Percentiles rank a stretch among this genome's conserved stretches.
Evolutionary conservation across 768 basidiomycete species (phyloP).

Genomic region (Wakefieldia striispora): DNA sequence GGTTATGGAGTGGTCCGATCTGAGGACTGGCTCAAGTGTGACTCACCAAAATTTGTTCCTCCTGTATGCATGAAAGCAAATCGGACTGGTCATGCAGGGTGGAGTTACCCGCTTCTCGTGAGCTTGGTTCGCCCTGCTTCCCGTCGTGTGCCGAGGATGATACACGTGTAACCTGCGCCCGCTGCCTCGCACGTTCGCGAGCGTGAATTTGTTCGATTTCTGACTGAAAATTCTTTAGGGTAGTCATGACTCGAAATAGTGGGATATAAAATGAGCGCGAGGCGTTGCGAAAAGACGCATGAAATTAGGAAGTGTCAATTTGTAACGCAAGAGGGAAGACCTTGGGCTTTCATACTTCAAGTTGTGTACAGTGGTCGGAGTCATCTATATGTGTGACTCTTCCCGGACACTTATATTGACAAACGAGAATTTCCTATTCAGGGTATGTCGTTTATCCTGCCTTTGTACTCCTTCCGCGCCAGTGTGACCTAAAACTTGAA

Average conservation of each 20-base stretch:
- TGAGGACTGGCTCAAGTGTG: neutral
- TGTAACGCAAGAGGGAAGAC: neutral
- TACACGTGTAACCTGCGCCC: slow-evolving; percentile 27
- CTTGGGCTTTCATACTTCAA: slow-evolving; percentile 1
- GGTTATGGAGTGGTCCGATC: neutral
- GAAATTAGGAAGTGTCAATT: slow-evolving; percentile 2
- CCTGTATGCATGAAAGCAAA: slow-evolving; percentile 13
- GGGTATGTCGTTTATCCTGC: neutral
- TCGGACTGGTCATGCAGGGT: neutral
- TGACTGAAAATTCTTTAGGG: slow-evolving; percentile 47
- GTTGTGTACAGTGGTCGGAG: neutral
- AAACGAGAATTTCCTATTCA: neutral
- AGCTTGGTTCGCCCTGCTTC: slow-evolving; percentile 50
- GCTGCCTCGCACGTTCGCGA: slow-evolving; percentile 65
- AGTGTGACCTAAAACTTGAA: too few relatives aligned
- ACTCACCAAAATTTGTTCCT: slow-evolving; percentile 18
- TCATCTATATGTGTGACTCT: neutral
- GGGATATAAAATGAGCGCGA: neutral
- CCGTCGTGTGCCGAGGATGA: slow-evolving; percentile 17
- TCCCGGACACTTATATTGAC: neutral
- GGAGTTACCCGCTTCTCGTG: neutral
- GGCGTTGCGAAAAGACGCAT: slow-evolving; percentile 13
- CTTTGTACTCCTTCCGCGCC: too few relatives aligned
- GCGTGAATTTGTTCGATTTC: slow-evolving; percentile 77
- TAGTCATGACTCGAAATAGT: slow-evolving; percentile 24